These are phyloP conservation scores for Bryoglossum gracile DNA, from an alignment of 495 filamentous ascomycete genomes.

Conservation along the genomic window DNA sequence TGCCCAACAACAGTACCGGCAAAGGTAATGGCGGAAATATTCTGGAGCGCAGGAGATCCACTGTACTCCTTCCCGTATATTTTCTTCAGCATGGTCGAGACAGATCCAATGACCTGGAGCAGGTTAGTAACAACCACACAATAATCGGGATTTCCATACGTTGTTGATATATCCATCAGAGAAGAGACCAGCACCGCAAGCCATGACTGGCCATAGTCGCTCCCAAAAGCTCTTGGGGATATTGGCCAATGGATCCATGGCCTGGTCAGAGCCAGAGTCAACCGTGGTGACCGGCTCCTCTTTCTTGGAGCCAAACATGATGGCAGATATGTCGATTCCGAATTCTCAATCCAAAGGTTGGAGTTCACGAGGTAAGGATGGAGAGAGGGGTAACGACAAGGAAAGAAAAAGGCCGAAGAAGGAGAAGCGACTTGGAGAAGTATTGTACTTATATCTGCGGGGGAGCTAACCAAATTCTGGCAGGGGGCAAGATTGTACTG, in stretches of 20 bases:
- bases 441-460: no score
- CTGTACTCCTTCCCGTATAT: conserved; percentile 60
- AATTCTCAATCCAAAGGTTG: no score
- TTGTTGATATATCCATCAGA: conserved; percentile 89
- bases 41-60: conserved; percentile 55
- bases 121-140: conserved; percentile 7
- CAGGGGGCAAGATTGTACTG: no score
- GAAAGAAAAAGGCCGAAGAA: no score
- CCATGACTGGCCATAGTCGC: conserved; percentile 45
- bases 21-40: conserved; percentile 75
- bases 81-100: conserved; percentile 58
- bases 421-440: no score
- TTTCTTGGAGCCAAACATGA: conserved; percentile 17
- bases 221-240: conserved; percentile 13
- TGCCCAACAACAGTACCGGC: conserved; percentile 83
- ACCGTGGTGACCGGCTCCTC: background rate
- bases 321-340: no score
- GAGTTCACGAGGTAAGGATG: no score
- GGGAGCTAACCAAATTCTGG: no score
- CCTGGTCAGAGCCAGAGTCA: background rate
- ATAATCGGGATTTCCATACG: conserved; percentile 28
- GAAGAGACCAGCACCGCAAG: conserved; percentile 84
- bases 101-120: conserved; percentile 71
- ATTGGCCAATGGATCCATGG: conserved; percentile 11
- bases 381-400: no score